Evolutionary conservation across 768 basidiomycete genomes (phyloP), one percentile per base, ranked within the genome.

Genomic region (Lentinula lateritia): DNA sequence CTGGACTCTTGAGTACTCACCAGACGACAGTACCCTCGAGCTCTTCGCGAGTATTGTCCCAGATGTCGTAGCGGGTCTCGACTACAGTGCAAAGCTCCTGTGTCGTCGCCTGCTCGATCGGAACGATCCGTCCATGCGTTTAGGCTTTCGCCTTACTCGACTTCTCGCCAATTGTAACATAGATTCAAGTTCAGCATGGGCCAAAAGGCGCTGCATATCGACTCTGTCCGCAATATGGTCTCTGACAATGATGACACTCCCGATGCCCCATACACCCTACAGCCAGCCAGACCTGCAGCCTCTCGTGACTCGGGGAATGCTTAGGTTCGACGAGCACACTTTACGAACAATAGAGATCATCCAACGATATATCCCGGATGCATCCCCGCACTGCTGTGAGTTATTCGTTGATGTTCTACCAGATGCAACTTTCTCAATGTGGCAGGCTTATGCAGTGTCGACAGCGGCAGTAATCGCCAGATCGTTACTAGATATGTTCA

Each of bases 191-290:
- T 64, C 68, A 28, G 18, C 60, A 5, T 28, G 66, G 8, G 65
- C 71, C 6, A 69, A 74, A 48, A 73, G 67, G 52, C 68, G 75
- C n/a, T 72, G 74, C 0, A 64, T 67, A 39, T 72, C 73, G 0
- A 76, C 74, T 63, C 64, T 76, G 12, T 72, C 72, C 23, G 74
- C 77, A 5, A 77, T 77, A 12, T 77, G 76, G 76, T 76, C 77
- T 1, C 64, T 78, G 48, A 73, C 70, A n/a, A 76, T 78, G 75
- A 73, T 78, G 69, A 67, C 73, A 13, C 69, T 76, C 15, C 74
- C 74, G 32, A 58, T 57, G 16, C 42, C 56, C 35, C 39, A 35
- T 45, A 32, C 56, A 42, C 52, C 34, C 0, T 53, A 53, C 52
- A 35, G 42, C 34, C 32, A 46, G 8, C 18, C 15, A 35, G 16